These are phyloP conservation scores for Trichocladium uniseriatum DNA, from an alignment of 495 filamentous ascomycete species.

Conservation along the genomic window DNA sequence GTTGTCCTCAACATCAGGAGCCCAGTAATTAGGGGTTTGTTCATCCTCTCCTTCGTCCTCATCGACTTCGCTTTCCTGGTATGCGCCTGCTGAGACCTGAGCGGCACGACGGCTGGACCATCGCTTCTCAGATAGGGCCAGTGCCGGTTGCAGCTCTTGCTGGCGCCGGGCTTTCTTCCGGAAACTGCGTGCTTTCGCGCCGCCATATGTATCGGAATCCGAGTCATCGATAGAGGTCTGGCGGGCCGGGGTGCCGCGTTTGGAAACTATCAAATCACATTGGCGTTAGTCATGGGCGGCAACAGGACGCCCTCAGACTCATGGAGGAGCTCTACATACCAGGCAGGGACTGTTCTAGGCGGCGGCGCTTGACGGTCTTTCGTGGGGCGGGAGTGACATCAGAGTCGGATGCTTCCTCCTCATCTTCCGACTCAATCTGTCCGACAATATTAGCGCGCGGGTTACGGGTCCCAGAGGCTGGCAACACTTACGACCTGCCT, in stretches of 20 bases:
- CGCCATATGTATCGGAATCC: conserved; percentile 66
- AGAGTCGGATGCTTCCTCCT: conserved; percentile 63
- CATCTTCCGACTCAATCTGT: conserved; percentile 64
- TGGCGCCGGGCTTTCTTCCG: conserved; percentile 66
- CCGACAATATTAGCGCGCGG: conserved; percentile 17
- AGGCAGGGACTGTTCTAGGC: conserved; percentile 41
- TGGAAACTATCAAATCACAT: conserved; percentile 46
- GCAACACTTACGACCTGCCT: conserved; percentile 40
- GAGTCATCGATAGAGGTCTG: conserved; percentile 54
- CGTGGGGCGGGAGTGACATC: conserved; percentile 47
- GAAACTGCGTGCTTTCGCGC: conserved; percentile 52
- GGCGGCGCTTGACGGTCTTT: conserved; percentile 39
- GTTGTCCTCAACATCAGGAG: conserved; percentile 54
- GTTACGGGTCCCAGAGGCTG: background rate
- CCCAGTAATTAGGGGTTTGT: conserved; percentile 54
- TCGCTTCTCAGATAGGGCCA: conserved; percentile 63
- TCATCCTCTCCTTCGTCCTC: conserved; percentile 57
- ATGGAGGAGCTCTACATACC: conserved; percentile 27
- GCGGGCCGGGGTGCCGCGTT: conserved; percentile 51
- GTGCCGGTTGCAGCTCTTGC: conserved; percentile 47
- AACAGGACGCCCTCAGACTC: background rate
- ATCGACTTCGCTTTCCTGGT: conserved; percentile 70
- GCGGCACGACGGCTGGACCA: conserved; percentile 85
- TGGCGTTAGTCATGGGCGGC: conserved; percentile 17
- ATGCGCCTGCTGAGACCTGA: conserved; percentile 77